A percentile compares a stretch with the other conserved stretches of the same genome.
Evolutionary conservation across 2,329 filamentous ascomycete species (phyloP).

Genomic region (Pseudogymnoascus sp.): DNA sequence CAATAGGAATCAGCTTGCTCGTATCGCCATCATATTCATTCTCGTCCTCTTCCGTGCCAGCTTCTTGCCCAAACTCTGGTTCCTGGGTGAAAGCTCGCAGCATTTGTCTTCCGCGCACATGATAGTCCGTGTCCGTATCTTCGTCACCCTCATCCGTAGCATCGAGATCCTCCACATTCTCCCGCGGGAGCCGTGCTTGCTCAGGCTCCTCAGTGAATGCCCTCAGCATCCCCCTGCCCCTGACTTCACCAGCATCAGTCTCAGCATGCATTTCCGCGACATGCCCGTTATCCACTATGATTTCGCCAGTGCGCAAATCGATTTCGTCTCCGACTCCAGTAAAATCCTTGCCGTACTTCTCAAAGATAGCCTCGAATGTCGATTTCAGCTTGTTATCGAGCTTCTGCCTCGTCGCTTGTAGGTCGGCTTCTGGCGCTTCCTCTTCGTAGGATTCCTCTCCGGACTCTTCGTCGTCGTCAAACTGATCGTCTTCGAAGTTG

Average conservation of each 20-base stretch:
- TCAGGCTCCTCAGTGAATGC: conserved; percentile 18
- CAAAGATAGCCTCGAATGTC: conserved; percentile 82
- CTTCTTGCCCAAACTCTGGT: background rate
- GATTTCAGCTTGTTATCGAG: conserved; percentile 70
- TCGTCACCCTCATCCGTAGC: conserved; percentile 27
- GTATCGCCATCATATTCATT: background rate
- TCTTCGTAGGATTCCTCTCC: conserved; percentile 30
- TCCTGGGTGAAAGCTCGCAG: background rate
- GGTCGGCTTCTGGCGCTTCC: conserved; percentile 47
- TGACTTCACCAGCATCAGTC: conserved; percentile 38
- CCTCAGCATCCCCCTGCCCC: conserved; percentile 13
- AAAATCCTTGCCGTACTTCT: conserved; percentile 81
- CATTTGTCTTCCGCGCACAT: background rate
- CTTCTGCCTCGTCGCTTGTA: conserved; percentile 55
- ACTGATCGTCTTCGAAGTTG: background rate
- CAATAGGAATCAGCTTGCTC: background rate
- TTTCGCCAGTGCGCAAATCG: conserved; percentile 69
- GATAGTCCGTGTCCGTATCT: conserved; percentile 1
- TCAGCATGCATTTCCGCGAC: conserved; percentile 56
- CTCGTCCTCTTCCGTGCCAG: background rate
- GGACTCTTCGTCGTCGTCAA: conserved; percentile 8
- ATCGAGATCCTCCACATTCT: conserved; percentile 14
- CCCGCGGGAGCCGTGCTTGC: background rate
- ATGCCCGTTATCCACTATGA: conserved; percentile 90
- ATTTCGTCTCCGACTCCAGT: conserved; percentile 81